phyloP scores from a whole-genome alignment of 2,329 filamentous ascomycete genomes.

The Ophioceras dolichostomum region DNA sequence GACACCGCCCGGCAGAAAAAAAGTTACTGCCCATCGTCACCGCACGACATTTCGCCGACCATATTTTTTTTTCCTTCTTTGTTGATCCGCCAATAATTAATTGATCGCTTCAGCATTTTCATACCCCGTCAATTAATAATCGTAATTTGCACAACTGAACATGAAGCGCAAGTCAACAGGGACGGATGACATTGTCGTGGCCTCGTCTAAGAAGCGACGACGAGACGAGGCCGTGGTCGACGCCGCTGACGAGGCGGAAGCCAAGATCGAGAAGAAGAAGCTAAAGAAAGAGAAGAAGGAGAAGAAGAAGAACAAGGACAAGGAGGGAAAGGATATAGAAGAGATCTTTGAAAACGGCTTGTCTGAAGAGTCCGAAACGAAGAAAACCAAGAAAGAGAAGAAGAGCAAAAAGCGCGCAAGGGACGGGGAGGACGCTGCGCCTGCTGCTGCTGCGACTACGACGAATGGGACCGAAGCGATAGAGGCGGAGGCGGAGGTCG shows the following conservation, averaged over 20 bases:
- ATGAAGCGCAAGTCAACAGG: conserved; percentile 1
- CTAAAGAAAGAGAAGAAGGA: conserved; percentile 2
- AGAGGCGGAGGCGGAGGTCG: conserved; percentile 10
- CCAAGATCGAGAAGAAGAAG: conserved; percentile 2
- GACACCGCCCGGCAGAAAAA: conserved; percentile 2
- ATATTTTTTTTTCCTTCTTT: too few species aligned
- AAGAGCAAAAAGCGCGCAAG: conserved; percentile 7
- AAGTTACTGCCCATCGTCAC: too few species aligned
- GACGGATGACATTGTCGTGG: not conserved
- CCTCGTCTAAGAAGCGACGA: conserved; percentile 10
- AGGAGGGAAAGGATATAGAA: too few species aligned
- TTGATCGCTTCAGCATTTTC: too few species aligned
- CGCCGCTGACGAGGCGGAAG: not conserved
- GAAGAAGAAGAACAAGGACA: conserved; percentile 10
- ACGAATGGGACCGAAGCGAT: too few species aligned
- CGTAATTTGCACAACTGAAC: too few species aligned
- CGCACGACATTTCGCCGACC: too few species aligned
- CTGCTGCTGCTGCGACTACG: conserved; percentile 3
- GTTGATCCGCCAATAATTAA: too few species aligned
- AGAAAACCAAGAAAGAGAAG: conserved; percentile 9
- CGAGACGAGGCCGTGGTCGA: conserved; percentile 15
- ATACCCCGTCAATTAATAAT: too few species aligned
- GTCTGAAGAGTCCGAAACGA: too few species aligned
- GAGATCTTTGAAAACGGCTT: too few species aligned
- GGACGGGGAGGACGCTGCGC: conserved; percentile 1